Conservation (phyloP, 2,329 filamentous ascomycete species). For the Aspergillus oerlinghausenensis region DNA sequence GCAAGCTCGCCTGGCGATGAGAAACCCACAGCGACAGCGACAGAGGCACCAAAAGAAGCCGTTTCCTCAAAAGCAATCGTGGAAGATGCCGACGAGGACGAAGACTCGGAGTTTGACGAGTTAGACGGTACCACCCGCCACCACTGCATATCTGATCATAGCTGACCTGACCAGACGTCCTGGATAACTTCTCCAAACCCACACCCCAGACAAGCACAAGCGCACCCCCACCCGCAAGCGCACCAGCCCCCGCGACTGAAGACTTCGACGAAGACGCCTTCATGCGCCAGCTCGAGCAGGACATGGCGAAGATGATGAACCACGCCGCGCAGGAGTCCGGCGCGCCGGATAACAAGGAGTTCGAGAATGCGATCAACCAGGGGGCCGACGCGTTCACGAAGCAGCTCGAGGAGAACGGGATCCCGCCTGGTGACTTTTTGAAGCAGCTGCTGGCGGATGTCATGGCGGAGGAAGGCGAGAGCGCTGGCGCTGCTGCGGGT, state of each 20-base stretch:
- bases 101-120: conserved; percentile 92
- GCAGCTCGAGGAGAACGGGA: conserved; percentile 31
- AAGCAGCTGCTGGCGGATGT: conserved; percentile 34
- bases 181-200: conserved; percentile 70
- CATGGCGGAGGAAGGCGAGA: conserved; percentile 21
- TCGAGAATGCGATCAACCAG: conserved; percentile 25
- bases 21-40: neutral
- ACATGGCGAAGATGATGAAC: conserved; percentile 79
- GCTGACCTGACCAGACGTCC: conserved; percentile 60
- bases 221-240: conserved; percentile 14
- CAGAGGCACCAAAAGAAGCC: conserved; percentile 1
- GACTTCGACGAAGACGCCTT: conserved; percentile 51
- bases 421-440: conserved; percentile 31
- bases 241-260: conserved; percentile 5
- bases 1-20: neutral
- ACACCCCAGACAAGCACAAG: conserved; percentile 21
- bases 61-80: conserved; percentile 2
- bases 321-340: conserved; percentile 20
- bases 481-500: neutral
- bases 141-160: neutral
- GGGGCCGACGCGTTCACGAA: conserved; percentile 34
- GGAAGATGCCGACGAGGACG: conserved; percentile 51
- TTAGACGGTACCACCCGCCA: conserved; percentile 63
- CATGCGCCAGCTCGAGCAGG: conserved; percentile 77
- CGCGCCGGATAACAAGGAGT: conserved; percentile 15